A percentile compares a stretch with the other conserved stretches of the same genome.
phyloP scores from a whole-genome alignment of 2,329 filamentous ascomycete species.

The Colletotrichum endophyticum region DNA sequence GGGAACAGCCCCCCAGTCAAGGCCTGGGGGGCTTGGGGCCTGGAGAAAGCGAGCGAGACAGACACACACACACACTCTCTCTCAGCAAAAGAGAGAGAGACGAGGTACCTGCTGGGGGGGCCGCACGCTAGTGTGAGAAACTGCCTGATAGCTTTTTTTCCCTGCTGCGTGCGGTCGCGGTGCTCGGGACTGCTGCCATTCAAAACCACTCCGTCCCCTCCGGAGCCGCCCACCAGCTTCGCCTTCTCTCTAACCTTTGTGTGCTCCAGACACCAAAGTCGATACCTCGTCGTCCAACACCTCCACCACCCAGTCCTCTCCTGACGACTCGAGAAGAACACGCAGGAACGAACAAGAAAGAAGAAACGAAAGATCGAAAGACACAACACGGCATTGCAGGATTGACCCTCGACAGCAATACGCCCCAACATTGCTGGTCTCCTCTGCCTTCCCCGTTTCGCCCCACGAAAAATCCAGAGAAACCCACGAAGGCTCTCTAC shows the following conservation, averaged over 20 bases:
- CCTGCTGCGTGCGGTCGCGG: slow-evolving; percentile 12
- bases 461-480: slow-evolving; percentile 10
- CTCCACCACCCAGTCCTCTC: not conserved
- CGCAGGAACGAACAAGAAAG: not conserved
- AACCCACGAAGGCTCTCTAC: not conserved
- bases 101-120: not conserved
- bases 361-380: not conserved
- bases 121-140: not conserved
- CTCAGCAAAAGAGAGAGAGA: not conserved
- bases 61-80: not conserved
- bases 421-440: slow-evolving; percentile 2
- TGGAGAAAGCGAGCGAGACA: not conserved
- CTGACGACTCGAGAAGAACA: slow-evolving; percentile 1
- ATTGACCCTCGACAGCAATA: slow-evolving; percentile 8
- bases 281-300: not conserved
- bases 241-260: slow-evolving; percentile 14
- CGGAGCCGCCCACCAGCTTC: slow-evolving; percentile 10
- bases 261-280: slow-evolving; percentile 21
- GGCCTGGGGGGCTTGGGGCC: not conserved
- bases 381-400: slow-evolving; percentile 7
- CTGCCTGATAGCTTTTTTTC: slow-evolving; percentile 15
- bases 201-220: slow-evolving; percentile 23
- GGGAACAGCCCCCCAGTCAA: slow-evolving; percentile 9
- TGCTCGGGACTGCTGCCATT: slow-evolving; percentile 14
- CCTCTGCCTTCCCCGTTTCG: not conserved